Base-by-base conservation (phyloP, 2,329 filamentous ascomycete species). In the Ophiostoma quercus region DNA sequence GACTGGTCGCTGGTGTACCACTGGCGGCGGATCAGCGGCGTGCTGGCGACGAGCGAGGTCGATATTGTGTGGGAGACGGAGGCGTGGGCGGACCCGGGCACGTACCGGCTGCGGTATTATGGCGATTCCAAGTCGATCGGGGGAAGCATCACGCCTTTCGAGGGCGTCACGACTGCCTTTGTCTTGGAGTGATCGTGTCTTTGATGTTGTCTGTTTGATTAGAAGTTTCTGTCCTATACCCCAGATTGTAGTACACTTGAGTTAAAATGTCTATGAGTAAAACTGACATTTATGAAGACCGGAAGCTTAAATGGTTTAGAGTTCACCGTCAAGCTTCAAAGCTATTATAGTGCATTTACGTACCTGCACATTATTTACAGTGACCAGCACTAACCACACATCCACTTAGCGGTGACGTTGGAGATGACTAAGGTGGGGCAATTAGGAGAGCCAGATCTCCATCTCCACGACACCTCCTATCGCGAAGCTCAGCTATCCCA, bases 1-100 rank as follows among this genome's bases (percentile, higher is more conserved):
- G 94, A 97, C 77, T 98, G 94, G 94, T 88, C 87, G 72, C 79
- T 97, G 22, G 84, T 95, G 14, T 97, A 89, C 76, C 82, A 86
- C 54, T 98, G 94, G 94, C 85, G 86, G 74, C 83, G 93, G 54
- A 90, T 87, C 1, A 90, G 88, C 75, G 84, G 83, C 2, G 69
- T 93, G 1, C 77, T 92, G 29, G 93, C 90, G 0, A 88, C 89
- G 43, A 96, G 92, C 75, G 87, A 94, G 77, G 94, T 92, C 1
- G 88, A 84, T 9, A 84, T 97, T 68, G 84, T 85, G 67, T 98
- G 94, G 94, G 90, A 94, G 79, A 89, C 90, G 43, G 88, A 87
- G 78, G 78, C 82, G 69, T 82, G 84, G 72, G 84, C 84, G 25
- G 81, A 83, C 71, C 79, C 78, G 0, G 94, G 94, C 0, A 87